Conservation (phyloP, 2,329 filamentous ascomycete genomes). For the Aspergillus chevalieri region DNA sequence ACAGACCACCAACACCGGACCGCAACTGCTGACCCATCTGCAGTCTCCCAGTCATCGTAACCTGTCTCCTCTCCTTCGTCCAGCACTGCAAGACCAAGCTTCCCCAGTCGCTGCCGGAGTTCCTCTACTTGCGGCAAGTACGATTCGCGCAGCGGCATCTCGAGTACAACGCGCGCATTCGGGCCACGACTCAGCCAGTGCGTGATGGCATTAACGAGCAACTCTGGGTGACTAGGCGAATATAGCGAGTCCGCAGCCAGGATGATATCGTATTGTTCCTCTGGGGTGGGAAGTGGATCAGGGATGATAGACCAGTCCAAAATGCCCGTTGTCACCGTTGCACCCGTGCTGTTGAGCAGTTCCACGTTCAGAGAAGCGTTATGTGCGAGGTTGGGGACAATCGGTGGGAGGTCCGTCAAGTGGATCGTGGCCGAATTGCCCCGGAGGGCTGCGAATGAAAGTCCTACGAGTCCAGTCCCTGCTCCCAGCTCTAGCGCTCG, state of each 20-base stretch:
- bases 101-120: slow-evolving; percentile 58
- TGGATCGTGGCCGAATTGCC: slow-evolving; percentile 51
- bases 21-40: slow-evolving; percentile 35
- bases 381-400: slow-evolving; percentile 70
- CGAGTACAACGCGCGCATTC: slow-evolving; percentile 64
- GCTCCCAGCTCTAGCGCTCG: slow-evolving; percentile 72
- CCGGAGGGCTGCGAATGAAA: slow-evolving; percentile 73
- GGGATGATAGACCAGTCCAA: slow-evolving; percentile 61
- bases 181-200: slow-evolving; percentile 56
- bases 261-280: slow-evolving; percentile 55
- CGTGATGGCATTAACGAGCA: slow-evolving; percentile 65
- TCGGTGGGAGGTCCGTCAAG: slow-evolving; percentile 78
- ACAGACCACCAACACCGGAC: slow-evolving; percentile 45
- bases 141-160: slow-evolving; percentile 71
- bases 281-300: slow-evolving; percentile 19
- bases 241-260: slow-evolving; percentile 85
- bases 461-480: slow-evolving; percentile 83
- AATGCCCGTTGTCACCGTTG: slow-evolving; percentile 55
- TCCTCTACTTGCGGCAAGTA: slow-evolving; percentile 57
- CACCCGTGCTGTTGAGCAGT: slow-evolving; percentile 51
- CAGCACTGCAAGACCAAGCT: slow-evolving; percentile 49
- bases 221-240: slow-evolving; percentile 69
- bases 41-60: slow-evolving; percentile 44
- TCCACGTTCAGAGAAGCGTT: slow-evolving; percentile 63
- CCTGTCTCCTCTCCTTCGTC: slow-evolving; percentile 41